Evolutionary conservation across 495 filamentous ascomycete species (phyloP), one percentile per base, ranked within the genome.

Genomic region (Hyphodiscus hymeniophilus): DNA sequence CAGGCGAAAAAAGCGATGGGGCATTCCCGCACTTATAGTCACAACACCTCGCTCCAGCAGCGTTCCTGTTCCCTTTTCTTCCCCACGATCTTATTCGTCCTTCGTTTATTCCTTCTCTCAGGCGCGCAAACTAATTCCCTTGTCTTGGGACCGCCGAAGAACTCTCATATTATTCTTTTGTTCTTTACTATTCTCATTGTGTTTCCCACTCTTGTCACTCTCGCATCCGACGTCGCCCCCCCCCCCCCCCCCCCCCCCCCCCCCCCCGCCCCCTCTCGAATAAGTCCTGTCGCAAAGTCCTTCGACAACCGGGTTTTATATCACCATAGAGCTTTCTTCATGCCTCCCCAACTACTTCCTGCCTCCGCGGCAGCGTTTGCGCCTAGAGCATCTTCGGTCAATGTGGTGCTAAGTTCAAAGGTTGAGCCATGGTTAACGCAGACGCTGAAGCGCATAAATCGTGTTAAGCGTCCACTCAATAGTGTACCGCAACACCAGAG

Each of bases 381-480:
- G 55, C 90, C 94, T 52, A 80, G 92, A 52, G 75, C 75, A 34
- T 86, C 88, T 2, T 84, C 89, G n/a, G 89, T 91, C 51, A 99
- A 90, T 62, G 84, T 99, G 54, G 92, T 99, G 55, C 74, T 99
- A 56, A 87, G 83, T 58, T 84, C 81, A 59, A 94, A 90, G 73
- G 87, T 97, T 57, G 92, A 95, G 72, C 87, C 90, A 46, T 99
- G 94, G 91, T 76, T 99, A 66, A 99, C 92, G 5, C 84, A 86
- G 54, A 94, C 94, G 16, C 72, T 99, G 57, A 99, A 99, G 73
- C 82, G 92, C 63, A 89, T 95, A 68, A 97, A 96, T 74, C 81
- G 87, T 52, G 80, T 97, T 66, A 99, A 99, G 78, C 84, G 94
- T 58, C 92, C 92, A 56, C 72, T 99, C 63, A 99, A 99, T 74